Base-by-base conservation (phyloP, 768 basidiomycete genomes). In the Lactarius sanguifluus region DNA sequence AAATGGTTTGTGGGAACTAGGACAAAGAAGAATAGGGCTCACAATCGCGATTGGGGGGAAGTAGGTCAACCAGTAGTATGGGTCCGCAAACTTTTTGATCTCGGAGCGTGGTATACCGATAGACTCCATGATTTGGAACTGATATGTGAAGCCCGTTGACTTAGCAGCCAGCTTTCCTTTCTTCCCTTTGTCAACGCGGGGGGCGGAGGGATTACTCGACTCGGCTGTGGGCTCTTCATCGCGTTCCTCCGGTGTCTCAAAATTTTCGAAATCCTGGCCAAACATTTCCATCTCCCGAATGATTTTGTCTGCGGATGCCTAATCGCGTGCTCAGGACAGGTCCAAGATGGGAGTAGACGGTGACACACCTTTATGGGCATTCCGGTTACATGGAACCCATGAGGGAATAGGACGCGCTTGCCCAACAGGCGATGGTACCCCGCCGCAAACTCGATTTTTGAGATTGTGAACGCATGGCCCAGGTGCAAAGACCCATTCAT, bases 401-500 rank as follows among this genome's bases (percentile, higher is more conserved):
- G 91, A n/a, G 97, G 97, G 79, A 98, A 98, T 71, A 99, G 78
- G 34, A 91, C 94, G 18, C 92, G 84, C 80, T 97, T 97, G 60
- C 97, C 96, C 69, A 95, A 75, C 91, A 99, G 88, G 52, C 96
- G 83, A 78, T 99, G 89, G 77, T 92, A 98, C 34, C 97, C 97
- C 41, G 96, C 91, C 0, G 88, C 87, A 72, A 98, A 99, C 76
- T 99, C 97, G 76, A 98, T 89, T 80, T 99, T 99, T 64, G 93
- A 94, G 78, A 98, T 93, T 47, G 95, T 96, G 79, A 99, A 99
- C 1, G 91, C 96, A 78, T 99, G 97, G 28, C 97, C 97, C 30
- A 98, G 83, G 77, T 99, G 97, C 71, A 98, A 82, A 71, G 91
- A 92, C 55, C 97, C 97, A 73, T 99, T 99, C 94, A 98, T 98